phyloP scores from a whole-genome alignment of 2,329 filamentous ascomycete genomes.

The Gnomoniopsis smithogilvyi region DNA sequence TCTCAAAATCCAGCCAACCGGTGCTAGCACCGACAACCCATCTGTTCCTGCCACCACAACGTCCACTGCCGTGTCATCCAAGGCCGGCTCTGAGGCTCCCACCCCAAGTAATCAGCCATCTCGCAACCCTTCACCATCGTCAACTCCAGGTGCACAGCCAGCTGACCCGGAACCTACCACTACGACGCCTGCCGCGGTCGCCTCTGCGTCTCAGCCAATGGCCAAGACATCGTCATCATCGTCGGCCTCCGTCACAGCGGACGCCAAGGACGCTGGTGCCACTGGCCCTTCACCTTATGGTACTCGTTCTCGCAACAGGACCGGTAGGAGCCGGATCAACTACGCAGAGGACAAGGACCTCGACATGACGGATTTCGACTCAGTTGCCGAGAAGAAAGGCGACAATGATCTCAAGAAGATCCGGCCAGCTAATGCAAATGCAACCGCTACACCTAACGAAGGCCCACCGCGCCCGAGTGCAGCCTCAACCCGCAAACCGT shows the following conservation, averaged over 20 bases:
- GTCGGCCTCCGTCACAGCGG: conserved; percentile 38
- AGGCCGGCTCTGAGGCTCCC: conserved; percentile 25
- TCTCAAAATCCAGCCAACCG: conserved; percentile 35
- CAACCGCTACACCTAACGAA: conserved; percentile 35
- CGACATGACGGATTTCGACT: conserved; percentile 81
- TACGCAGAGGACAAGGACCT: conserved; percentile 93
- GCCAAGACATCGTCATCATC: conserved; percentile 45
- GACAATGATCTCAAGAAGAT: conserved; percentile 53
- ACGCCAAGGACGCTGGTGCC: conserved; percentile 46
- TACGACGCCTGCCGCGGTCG: conserved; percentile 20
- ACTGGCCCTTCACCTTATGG: conserved; percentile 72
- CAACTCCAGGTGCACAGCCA: conserved; percentile 27
- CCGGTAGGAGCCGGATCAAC: conserved; percentile 76
- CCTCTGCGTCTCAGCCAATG: conserved; percentile 39
- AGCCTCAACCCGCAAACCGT: conserved; percentile 27
- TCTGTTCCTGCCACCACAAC: conserved; percentile 21
- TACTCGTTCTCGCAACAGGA: conserved; percentile 88
- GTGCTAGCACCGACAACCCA: conserved; percentile 24
- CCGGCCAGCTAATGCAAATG: conserved; percentile 27
- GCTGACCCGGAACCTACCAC: conserved; percentile 28
- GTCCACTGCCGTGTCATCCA: conserved; percentile 23
- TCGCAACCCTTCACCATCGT: conserved; percentile 21
- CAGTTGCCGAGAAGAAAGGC: conserved; percentile 53
- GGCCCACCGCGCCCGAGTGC: conserved; percentile 22
- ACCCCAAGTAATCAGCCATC: conserved; percentile 23